phyloP scores from a whole-genome alignment of 108 stramenopile genomes.

The Halocafeteria seosinensis region DNA sequence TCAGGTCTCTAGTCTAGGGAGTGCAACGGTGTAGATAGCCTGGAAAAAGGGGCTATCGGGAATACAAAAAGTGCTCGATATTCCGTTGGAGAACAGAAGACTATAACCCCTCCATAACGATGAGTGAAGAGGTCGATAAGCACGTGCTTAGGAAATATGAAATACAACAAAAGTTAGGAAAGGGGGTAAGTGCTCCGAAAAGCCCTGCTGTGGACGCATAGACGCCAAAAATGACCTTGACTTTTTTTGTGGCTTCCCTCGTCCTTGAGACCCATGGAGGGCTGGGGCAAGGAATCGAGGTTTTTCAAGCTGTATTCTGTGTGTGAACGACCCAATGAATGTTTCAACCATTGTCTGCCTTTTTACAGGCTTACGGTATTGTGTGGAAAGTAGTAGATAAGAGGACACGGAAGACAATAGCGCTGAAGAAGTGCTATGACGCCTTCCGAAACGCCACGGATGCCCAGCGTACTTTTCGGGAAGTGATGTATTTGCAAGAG shows the following conservation, averaged over 20 bases:
- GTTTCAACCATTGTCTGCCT: too few relatives aligned
- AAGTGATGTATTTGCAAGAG: slow-evolving; percentile 50
- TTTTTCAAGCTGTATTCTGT: neutral
- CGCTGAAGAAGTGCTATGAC: slow-evolving; percentile 70
- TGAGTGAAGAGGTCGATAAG: slow-evolving; percentile 39
- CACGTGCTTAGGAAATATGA: slow-evolving; percentile 42
- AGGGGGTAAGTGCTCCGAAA: slow-evolving; percentile 36
- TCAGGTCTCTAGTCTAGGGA: too few relatives aligned
- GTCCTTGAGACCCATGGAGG: neutral
- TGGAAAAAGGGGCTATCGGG: too few relatives aligned
- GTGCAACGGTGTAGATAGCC: too few relatives aligned
- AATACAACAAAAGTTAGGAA: slow-evolving; percentile 41
- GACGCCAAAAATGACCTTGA: neutral
- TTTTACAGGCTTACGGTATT: slow-evolving; percentile 41
- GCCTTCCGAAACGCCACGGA: slow-evolving; percentile 59
- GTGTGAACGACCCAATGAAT: too few relatives aligned
- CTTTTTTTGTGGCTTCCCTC: neutral
- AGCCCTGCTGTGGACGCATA: too few relatives aligned
- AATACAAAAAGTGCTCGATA: too few relatives aligned
- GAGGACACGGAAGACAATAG: slow-evolving; percentile 35
- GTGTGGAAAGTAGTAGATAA: slow-evolving; percentile 64
- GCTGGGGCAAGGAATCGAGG: neutral
- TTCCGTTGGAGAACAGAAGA: too few relatives aligned
- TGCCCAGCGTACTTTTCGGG: slow-evolving; percentile 57
- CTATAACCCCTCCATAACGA: slow-evolving; percentile 6